Conservation (phyloP, 2,329 filamentous ascomycete genomes). For the Colletotrichum costaricense region DNA sequence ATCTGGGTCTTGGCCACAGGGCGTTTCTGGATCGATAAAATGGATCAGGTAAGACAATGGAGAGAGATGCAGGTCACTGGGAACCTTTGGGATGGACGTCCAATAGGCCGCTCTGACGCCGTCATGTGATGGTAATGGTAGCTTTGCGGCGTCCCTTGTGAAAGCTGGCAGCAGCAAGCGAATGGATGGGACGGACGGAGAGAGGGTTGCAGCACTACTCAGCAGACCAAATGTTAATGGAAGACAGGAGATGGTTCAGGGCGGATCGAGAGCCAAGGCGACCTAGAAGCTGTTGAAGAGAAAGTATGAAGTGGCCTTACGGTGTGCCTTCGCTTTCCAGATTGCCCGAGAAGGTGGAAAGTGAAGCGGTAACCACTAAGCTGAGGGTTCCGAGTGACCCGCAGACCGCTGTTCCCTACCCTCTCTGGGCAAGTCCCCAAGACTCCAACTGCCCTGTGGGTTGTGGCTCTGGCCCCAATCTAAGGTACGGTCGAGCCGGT, state of each 20-base stretch:
- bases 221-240: background rate
- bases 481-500: slow-evolving; percentile 5
- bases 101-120: slow-evolving; percentile 21
- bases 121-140: slow-evolving; percentile 33
- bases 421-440: too few species aligned
- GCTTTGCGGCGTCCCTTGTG: background rate
- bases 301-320: slow-evolving; percentile 4
- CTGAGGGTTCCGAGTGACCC: slow-evolving; percentile 26
- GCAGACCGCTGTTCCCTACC: slow-evolving; percentile 20
- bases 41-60: slow-evolving; percentile 10
- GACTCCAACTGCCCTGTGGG: background rate
- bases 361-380: background rate
- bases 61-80: slow-evolving; percentile 17
- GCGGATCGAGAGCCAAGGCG: background rate
- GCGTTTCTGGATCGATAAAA: slow-evolving; percentile 10
- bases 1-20: slow-evolving; percentile 4
- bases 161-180: slow-evolving; percentile 27
- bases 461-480: background rate
- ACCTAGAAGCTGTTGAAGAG: background rate
- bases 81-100: slow-evolving; percentile 10
- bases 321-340: background rate
- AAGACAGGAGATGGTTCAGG: background rate
- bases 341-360: background rate
- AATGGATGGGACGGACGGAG: background rate
- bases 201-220: background rate